These are phyloP conservation scores for Trichoderma sp. DNA, from an alignment of 2,329 filamentous ascomycete species.

Conservation along the genomic window DNA sequence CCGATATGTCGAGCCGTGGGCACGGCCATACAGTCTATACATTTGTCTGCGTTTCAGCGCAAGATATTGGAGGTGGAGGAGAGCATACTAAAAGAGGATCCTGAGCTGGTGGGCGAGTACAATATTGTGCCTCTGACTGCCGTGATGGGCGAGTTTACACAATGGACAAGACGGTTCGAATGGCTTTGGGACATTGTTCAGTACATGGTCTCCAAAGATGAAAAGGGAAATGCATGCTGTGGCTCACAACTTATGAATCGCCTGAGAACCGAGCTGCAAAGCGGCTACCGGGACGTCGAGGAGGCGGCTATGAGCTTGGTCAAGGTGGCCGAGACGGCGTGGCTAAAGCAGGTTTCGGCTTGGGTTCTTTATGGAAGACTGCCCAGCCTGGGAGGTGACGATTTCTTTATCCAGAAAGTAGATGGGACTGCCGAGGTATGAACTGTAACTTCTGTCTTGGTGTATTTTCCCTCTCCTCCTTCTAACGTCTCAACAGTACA, in stretches of 20 bases:
- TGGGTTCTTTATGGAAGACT: slow-evolving; percentile 90
- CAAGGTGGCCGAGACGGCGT: slow-evolving; percentile 81
- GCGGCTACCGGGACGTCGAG: slow-evolving; percentile 86
- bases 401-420: slow-evolving; percentile 78
- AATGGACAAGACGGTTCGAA: slow-evolving; percentile 80
- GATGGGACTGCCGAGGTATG: slow-evolving; percentile 49
- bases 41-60: slow-evolving; percentile 79
- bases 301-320: slow-evolving; percentile 73
- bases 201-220: slow-evolving; percentile 62
- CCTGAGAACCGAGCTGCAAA: slow-evolving; percentile 75
- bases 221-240: slow-evolving; percentile 52
- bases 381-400: slow-evolving; percentile 74
- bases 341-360: slow-evolving; percentile 86
- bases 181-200: slow-evolving; percentile 79
- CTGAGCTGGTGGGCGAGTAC: slow-evolving; percentile 83
- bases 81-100: slow-evolving; percentile 74
- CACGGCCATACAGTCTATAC: slow-evolving; percentile 72
- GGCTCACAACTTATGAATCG: slow-evolving; percentile 78
- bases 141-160: slow-evolving; percentile 81
- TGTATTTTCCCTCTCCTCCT: too few species aligned
- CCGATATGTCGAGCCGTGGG: slow-evolving; percentile 87
- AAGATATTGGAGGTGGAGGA: slow-evolving; percentile 85
- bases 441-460: slow-evolving; percentile 27
- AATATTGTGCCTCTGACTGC: slow-evolving; percentile 90
- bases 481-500: slow-evolving; percentile 51